A percentile compares a stretch with the other conserved stretches of the same genome.
Evolutionary conservation across 805 yeast genomes (phyloP).

Genomic region (Saccharomycopsis selenospora): DNA sequence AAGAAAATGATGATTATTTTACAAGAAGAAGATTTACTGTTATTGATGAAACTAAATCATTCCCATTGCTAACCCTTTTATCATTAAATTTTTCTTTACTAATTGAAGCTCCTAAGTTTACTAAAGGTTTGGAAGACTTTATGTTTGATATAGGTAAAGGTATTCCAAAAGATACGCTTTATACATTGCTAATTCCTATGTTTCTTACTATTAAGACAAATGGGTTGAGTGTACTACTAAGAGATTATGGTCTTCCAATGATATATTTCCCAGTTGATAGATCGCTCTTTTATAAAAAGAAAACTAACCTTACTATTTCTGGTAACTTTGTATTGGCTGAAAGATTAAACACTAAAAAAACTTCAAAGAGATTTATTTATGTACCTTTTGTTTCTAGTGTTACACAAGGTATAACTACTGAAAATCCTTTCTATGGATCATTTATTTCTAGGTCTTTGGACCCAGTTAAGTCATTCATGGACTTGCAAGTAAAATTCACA

Average conservation of each 20-base stretch:
- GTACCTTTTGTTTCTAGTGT: conserved; percentile 55
- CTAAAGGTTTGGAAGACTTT: conserved; percentile 28
- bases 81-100: conserved; percentile 6
- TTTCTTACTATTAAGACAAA: conserved; percentile 39
- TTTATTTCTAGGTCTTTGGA: conserved; percentile 56
- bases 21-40: not conserved
- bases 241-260: conserved; percentile 54
- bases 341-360: conserved; percentile 35
- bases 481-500: conserved; percentile 38
- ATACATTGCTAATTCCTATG: conserved; percentile 50
- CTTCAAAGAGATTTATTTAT: conserved; percentile 42
- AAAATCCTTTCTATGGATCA: conserved; percentile 49
- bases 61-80: conserved; percentile 10
- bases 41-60: conserved; percentile 1
- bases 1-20: not conserved
- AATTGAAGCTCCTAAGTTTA: not conserved
- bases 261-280: conserved; percentile 38
- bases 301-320: conserved; percentile 22
- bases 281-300: not conserved
- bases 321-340: conserved; percentile 57
- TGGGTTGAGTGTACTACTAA: conserved; percentile 37
- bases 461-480: conserved; percentile 49
- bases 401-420: not conserved
- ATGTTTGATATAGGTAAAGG: conserved; percentile 38
- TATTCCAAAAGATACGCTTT: conserved; percentile 45